Evolutionary conservation across 768 basidiomycete genomes (phyloP), one percentile per base, ranked within the genome.

Genomic region (Russula compacta): DNA sequence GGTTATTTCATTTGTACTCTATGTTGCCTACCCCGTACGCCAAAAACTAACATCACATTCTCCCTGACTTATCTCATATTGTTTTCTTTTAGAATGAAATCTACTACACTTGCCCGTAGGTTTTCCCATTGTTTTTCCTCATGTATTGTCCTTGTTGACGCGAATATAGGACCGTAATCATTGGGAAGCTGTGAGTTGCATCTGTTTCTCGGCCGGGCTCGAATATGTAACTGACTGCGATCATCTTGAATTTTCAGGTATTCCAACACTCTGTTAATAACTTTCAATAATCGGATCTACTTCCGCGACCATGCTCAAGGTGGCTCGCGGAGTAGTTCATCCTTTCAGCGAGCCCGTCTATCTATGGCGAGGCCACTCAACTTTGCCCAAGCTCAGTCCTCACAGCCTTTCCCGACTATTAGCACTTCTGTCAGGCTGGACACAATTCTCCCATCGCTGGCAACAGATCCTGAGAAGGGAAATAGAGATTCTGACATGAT

Each of bases 121-220:
- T 40, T n/a, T 24, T 43, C 14, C 6, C 6, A 7, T 51, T 29
- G 24, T 19, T 35, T 36, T 12, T 39, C 17, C n/a, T 19, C 11
- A 52, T 21, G 11, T 21, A 29, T 48, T 6, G 29, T 4, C 10
- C 24, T 32, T 33, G 11, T 19, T 54, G 40, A 54, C 40, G 17
- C 9, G 29, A 36, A 35, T 32, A 42, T 47, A 68, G 67, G 19
- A 66, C 67, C 6, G 54, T 58, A 38, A 24, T 69, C 39, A 59
- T 69, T 7, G 67, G 63, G 6, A 67, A 67, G 29, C 46, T 67
- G 66, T 59, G 38, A 43, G 2, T 7, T 14, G 11, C 42, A 35
- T 4, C 42, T 44, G n/a, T 21, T 1, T 3, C 14, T 7, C 24
- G 24, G 24, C 24, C 3, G 24, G 24, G 24, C 24, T 29, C 24